These are phyloP conservation scores for Mortierella sp. DNA, from an alignment of 371 early-diverging fungal genomes.

Conservation along the genomic window DNA sequence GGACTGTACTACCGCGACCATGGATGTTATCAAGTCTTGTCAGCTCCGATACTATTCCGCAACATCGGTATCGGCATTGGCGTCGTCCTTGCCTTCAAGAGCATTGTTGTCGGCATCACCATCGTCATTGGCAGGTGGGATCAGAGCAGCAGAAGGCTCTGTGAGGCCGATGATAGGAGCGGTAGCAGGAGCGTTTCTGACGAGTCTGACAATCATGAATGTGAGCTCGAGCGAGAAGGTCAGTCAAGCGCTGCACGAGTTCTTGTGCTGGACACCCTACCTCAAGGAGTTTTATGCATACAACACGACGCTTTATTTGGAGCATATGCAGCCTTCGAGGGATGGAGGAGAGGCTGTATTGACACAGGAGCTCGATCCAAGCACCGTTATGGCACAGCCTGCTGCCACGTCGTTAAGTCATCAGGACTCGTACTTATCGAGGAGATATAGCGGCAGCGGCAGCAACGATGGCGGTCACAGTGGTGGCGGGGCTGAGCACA, in stretches of 20 bases:
- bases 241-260: constrained; percentile 53
- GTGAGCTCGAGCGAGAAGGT: constrained; percentile 47
- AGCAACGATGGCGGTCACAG: background rate
- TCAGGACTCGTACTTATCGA: background rate
- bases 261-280: constrained; percentile 47
- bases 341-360: background rate
- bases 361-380: background rate
- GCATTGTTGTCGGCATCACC: background rate
- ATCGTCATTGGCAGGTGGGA: background rate
- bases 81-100: background rate
- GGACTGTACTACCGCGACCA: constrained; percentile 47
- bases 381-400: background rate
- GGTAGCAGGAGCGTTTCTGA: constrained; percentile 20
- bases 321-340: constrained; percentile 26
- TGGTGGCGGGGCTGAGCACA: background rate
- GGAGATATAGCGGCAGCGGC: background rate
- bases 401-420: background rate
- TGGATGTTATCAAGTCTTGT: constrained; percentile 35
- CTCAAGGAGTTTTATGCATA: constrained; percentile 47
- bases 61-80: background rate
- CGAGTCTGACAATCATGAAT: constrained; percentile 46
- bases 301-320: constrained; percentile 54
- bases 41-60: constrained; percentile 2
- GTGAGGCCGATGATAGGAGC: background rate
- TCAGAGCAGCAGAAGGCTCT: background rate